Evolutionary conservation across 148 eudicot genomes (phyloP), one percentile per base, ranked within the genome.

Genomic region (Polygonum maritimum): DNA sequence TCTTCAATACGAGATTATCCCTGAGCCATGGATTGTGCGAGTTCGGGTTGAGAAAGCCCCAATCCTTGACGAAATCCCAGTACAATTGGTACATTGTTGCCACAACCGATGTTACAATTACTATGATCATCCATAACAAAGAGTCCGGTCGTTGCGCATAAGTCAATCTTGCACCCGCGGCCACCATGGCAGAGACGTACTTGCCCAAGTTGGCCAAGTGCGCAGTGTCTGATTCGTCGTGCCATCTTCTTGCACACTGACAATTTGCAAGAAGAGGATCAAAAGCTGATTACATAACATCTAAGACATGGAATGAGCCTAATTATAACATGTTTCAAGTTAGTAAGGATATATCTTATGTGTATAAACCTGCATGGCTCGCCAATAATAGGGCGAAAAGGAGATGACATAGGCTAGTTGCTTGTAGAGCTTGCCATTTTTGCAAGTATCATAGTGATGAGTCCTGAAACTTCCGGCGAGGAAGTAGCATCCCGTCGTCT

Each of bases 41-140:
- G 44, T 48, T 85, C 2, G 83, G 84, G 76, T 90, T 82, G 69
- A 95, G 79, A 44, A 95, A 80, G 39, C 97, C 97, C 99, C 99
- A 95, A 63, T 95, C 99, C 81, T 85, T 88, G 14, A 95, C 99
- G 77, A 89, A 95, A 82, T 95, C 99, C 98, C 99, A 95, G 75
- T 95, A 95, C 73, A 95, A 67, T 70, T 95, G 99, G 78, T 95
- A 95, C 22, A 90, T 60, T 35, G 99, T 95, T 16, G 99, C 99
- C 11, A 81, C 80, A 0, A 82, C 76, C 69, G 99, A 95, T 36
- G 99, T 95, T 60, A 87, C 76, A 75, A 95, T 74, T 0, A 87
- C 96, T n/a, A 91, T 79, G 22, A 84, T 74, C 80, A 94, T 67
- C 91, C 89, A 87, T 6, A 85, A n/a, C 0, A 75, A 39, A 18